Conservation (phyloP, 805 yeast genomes). For the Diddensiella santjacobensis region DNA sequence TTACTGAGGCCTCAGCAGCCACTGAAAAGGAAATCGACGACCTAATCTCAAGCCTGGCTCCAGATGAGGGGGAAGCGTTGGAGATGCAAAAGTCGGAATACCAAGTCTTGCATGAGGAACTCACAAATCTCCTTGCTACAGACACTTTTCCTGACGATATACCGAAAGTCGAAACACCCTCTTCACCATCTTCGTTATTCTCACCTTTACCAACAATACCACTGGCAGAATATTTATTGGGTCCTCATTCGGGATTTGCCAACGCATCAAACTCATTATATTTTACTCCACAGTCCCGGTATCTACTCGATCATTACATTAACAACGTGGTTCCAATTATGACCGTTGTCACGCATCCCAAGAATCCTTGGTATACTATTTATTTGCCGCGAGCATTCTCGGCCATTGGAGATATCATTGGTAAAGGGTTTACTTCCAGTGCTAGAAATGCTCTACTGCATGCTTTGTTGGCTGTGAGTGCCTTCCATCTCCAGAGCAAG, state of each 20-base stretch:
- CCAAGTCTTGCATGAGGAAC: slow-evolving; percentile 19
- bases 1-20: neutral
- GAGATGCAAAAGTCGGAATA: slow-evolving; percentile 14
- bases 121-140: slow-evolving; percentile 14
- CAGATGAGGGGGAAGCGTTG: neutral
- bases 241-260: slow-evolving; percentile 7
- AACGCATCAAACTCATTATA: slow-evolving; percentile 19
- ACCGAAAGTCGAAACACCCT: neutral
- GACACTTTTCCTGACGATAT: slow-evolving; percentile 8
- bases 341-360: slow-evolving; percentile 67
- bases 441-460: slow-evolving; percentile 75
- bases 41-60: slow-evolving; percentile 1
- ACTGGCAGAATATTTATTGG: neutral
- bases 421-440: slow-evolving; percentile 67
- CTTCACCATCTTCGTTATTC: slow-evolving; percentile 9
- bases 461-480: slow-evolving; percentile 76
- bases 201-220: slow-evolving; percentile 1
- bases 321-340: slow-evolving; percentile 74
- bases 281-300: slow-evolving; percentile 53
- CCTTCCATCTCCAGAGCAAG: slow-evolving; percentile 73
- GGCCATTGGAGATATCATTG: slow-evolving; percentile 77
- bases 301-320: slow-evolving; percentile 65
- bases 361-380: slow-evolving; percentile 86
- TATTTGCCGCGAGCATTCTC: slow-evolving; percentile 77
- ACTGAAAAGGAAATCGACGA: neutral